Base-by-base conservation (phyloP, 768 basidiomycete species). In the Trametes cubensis region DNA sequence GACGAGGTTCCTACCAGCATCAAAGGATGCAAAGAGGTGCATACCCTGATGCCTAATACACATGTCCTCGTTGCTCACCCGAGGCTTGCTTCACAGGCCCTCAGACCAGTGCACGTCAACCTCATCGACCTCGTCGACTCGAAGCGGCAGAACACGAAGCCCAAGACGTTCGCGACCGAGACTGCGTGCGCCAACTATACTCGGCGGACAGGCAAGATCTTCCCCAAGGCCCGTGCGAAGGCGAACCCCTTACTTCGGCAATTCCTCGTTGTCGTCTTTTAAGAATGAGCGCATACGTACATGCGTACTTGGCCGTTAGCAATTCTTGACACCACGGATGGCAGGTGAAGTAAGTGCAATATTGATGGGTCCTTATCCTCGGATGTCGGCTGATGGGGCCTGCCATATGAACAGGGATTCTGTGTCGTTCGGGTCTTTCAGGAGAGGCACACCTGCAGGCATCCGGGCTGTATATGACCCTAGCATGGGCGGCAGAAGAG, bases 201-300 rank as follows among this genome's bases (percentile, higher is more conserved):
- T 17, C 20, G 46, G n/a, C 13, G 41, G 38, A 57, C 46, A 2
- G 38, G 17, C 8, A 57, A 57, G 38, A 48, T 57, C 2, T 57
- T 57, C 21, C 46, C 46, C 0, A 57, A 57, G 46, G 38, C 7
- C 4, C n/a, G 39, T 17, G 57, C 57, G 11, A 58, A 58, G 48
- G 57, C 47, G 10, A 58, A 58, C 57, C 48, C 57, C 4, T n/a
- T 58, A 18, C 57, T 58, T 11, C 40, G 46, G 57, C 48, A 58
- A 6, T 58, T 58, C 39, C 48, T 58, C 10, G 25, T 42, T 11
- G 38, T 49, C n/a, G 57, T 58, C n/a, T 58, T 58, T 20, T 14
- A 20, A 2, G 18, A 23, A 14, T 10, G 34, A 11, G 10, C 34
- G 34, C 34, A 34, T 34, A 8, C 28, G 28, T 30, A 30, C 28